Conservation (phyloP, 2,329 filamentous ascomycete species). For the Fusarium veterinarium region DNA sequence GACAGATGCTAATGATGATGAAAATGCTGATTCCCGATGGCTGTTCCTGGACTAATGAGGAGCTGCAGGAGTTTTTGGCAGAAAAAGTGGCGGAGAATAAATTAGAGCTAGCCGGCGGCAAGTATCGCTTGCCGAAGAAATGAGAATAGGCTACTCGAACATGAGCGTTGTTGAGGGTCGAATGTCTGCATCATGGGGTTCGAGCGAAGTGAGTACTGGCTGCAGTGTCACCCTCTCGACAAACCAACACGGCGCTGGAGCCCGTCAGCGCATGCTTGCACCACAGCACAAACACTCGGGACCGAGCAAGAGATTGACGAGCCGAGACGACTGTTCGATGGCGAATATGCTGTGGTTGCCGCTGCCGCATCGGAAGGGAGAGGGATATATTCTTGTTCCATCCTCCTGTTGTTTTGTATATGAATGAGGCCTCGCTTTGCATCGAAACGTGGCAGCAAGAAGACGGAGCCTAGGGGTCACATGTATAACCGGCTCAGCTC, state of each 20-base stretch:
- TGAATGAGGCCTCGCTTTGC: not conserved
- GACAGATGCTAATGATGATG: conserved; percentile 92
- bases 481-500: not conserved
- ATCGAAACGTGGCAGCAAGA: not conserved
- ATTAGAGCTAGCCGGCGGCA: conserved; percentile 76
- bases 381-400: conserved; percentile 1
- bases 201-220: conserved; percentile 19
- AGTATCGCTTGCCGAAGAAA: conserved; percentile 74
- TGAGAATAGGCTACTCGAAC: conserved; percentile 44
- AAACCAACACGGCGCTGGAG: conserved; percentile 14
- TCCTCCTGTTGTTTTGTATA: not conserved
- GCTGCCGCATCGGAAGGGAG: conserved; percentile 2
- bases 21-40: conserved; percentile 90
- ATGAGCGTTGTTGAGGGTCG: not conserved
- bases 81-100: conserved; percentile 80
- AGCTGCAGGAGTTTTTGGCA: conserved; percentile 82
- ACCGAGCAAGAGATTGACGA: conserved; percentile 5
- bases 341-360: not conserved
- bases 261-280: conserved; percentile 8
- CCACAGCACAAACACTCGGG: conserved; percentile 15
- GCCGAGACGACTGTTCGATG: not conserved
- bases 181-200: conserved; percentile 12
- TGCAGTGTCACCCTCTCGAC: conserved; percentile 28
- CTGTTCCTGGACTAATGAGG: conserved; percentile 90
- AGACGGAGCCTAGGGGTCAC: not conserved